phyloP scores from a whole-genome alignment of 345 rosid genomes.

The Trapa incisa region DNA sequence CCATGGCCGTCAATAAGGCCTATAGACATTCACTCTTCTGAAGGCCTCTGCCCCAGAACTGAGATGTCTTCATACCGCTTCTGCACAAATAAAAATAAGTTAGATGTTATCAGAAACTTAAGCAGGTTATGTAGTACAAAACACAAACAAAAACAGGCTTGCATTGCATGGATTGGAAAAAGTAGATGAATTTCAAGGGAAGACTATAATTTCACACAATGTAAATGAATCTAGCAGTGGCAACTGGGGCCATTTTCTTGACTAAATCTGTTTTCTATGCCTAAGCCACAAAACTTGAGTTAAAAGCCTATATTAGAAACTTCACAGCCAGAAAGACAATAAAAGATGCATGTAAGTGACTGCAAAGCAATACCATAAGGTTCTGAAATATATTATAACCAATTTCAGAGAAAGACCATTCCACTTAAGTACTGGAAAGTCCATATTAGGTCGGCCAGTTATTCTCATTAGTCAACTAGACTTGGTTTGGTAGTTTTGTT shows the following conservation, averaged over 20 bases:
- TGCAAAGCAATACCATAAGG: not conserved
- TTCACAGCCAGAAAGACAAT: not conserved
- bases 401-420: not conserved
- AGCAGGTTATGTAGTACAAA: not conserved
- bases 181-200: not conserved
- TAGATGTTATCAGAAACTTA: not conserved
- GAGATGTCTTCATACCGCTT: constrained; percentile 81
- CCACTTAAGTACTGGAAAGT: not conserved
- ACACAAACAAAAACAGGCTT: not conserved
- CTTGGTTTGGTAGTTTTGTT: not conserved
- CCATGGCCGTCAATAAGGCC: not conserved
- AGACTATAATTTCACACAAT: not conserved
- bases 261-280: not conserved
- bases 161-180: not conserved
- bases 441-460: not conserved
- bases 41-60: constrained; percentile 75
- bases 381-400: not conserved
- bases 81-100: constrained; percentile 16
- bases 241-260: not conserved
- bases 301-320: not conserved
- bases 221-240: not conserved
- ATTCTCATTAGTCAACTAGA: not conserved
- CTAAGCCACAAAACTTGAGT: not conserved
- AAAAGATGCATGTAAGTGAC: not conserved
- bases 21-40: constrained; percentile 35